These are phyloP conservation scores for Apiospora hydei DNA, from an alignment of 2,329 filamentous ascomycete genomes.

Conservation along the genomic window DNA sequence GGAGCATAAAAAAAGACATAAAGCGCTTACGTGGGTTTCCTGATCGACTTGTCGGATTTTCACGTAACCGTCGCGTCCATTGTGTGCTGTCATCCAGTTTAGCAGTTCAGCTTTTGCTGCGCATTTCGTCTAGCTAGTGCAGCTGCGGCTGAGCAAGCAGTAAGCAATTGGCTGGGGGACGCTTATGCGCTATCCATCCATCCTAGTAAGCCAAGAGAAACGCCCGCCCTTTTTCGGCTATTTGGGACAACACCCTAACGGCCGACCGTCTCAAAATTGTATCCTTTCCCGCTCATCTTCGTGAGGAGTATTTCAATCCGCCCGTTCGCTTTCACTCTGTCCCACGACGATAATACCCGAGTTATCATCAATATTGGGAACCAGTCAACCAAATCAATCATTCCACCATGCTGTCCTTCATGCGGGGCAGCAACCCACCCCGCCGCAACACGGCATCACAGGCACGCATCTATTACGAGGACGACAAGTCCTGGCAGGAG, in stretches of 20 bases:
- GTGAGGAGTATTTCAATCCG: neutral
- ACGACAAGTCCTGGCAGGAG: constrained; percentile 31
- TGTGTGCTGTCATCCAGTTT: neutral
- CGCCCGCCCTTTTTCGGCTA: neutral
- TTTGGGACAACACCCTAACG: neutral
- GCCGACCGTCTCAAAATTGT: neutral
- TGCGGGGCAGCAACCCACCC: constrained; percentile 30
- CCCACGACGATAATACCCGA: too few relatives aligned
- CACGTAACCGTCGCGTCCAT: too few relatives aligned
- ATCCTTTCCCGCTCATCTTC: neutral
- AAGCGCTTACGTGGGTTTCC: neutral
- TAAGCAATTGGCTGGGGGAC: neutral
- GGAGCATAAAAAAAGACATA: neutral
- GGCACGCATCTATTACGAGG: constrained; percentile 35
- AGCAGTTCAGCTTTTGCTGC: neutral
- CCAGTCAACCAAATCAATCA: too few relatives aligned
- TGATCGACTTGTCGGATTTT: neutral
- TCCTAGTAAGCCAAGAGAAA: neutral
- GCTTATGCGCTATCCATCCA: too few relatives aligned
- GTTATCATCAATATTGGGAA: too few relatives aligned
- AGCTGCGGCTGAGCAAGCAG: neutral
- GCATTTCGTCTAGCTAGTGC: neutral
- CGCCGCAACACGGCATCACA: constrained; percentile 30
- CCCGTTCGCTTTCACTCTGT: neutral
- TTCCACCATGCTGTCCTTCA: constrained; percentile 35